Percentiles rank a stretch among this genome's conserved stretches.
Conservation (phyloP, 495 filamentous ascomycete species). For the Penicillium robsamsonii region DNA sequence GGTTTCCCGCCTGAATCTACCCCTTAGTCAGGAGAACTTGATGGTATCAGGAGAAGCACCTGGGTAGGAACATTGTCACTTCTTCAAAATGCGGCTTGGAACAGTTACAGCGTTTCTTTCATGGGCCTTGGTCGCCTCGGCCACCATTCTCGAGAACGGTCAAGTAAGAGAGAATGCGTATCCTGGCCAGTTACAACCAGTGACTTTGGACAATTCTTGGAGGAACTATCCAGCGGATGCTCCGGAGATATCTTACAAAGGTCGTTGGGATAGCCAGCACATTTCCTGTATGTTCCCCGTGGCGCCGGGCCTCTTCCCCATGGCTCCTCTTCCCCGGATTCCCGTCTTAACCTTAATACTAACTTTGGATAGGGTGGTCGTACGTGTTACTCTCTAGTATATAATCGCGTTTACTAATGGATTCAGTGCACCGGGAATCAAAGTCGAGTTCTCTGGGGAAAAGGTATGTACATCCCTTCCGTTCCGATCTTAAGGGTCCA, state of each 20-base stretch:
- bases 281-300: constrained; percentile 59
- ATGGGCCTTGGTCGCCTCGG: constrained; percentile 23
- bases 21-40: constrained; percentile 1
- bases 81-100: constrained; percentile 20
- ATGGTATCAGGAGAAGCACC: not conserved
- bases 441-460: constrained; percentile 63
- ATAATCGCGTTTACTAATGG: not conserved
- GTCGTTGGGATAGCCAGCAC: constrained; percentile 65
- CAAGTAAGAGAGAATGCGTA: constrained; percentile 47
- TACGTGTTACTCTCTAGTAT: constrained; percentile 22
- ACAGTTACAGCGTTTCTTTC: constrained; percentile 11
- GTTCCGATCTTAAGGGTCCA: not conserved
- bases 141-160: constrained; percentile 63
- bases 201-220: constrained; percentile 38
- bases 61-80: not conserved
- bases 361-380: constrained; percentile 39
- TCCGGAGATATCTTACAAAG: constrained; percentile 65
- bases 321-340: constrained; percentile 1
- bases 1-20: not conserved
- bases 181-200: constrained; percentile 28
- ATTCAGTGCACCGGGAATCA: constrained; percentile 55
- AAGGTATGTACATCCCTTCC: constrained; percentile 46
- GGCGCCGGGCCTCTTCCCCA: not conserved
- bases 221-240: constrained; percentile 54
- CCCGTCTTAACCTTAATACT: constrained; percentile 8